These are phyloP conservation scores for Exophiala bonariae DNA, from an alignment of 2,329 filamentous ascomycete genomes.

Conservation along the genomic window DNA sequence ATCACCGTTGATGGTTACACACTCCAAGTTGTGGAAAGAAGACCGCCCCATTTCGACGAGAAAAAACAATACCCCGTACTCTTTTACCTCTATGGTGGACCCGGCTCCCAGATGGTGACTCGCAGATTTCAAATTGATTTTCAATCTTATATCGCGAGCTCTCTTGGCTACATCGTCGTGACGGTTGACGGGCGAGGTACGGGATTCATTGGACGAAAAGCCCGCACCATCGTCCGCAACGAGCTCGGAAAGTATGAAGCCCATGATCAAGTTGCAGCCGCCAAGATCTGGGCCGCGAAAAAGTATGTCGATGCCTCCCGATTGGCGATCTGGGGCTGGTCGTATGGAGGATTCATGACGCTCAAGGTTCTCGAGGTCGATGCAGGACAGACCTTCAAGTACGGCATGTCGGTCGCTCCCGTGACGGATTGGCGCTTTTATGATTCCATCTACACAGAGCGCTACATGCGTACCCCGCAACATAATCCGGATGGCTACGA, in stretches of 20 bases:
- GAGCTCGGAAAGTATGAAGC: slow-evolving; percentile 85
- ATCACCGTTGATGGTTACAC: slow-evolving; percentile 79
- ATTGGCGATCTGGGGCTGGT: slow-evolving; percentile 98
- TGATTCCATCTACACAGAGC: slow-evolving; percentile 89
- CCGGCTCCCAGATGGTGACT: slow-evolving; percentile 84
- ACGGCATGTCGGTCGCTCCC: slow-evolving; percentile 96
- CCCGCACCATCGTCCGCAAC: slow-evolving; percentile 77
- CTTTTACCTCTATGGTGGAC: slow-evolving; percentile 92
- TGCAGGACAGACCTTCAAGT: slow-evolving; percentile 84
- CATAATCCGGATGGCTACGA: slow-evolving; percentile 77
- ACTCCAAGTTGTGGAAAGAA: slow-evolving; percentile 75
- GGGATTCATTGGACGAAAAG: slow-evolving; percentile 81
- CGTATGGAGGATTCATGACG: slow-evolving; percentile 91
- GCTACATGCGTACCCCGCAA: slow-evolving; percentile 95
- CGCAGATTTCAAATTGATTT: slow-evolving; percentile 84
- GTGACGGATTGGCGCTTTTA: slow-evolving; percentile 99
- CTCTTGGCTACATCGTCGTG: slow-evolving; percentile 87
- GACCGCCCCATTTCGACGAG: slow-evolving; percentile 82
- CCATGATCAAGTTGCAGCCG: slow-evolving; percentile 86
- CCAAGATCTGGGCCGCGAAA: slow-evolving; percentile 77
- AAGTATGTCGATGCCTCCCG: slow-evolving; percentile 78
- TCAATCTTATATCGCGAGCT: slow-evolving; percentile 82
- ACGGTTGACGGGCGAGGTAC: slow-evolving; percentile 94
- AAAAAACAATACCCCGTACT: slow-evolving; percentile 81
- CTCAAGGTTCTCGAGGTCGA: slow-evolving; percentile 93